Evolutionary conservation across 2,329 filamentous ascomycete genomes (phyloP).

Genomic region (Fusarium dlaminii): DNA sequence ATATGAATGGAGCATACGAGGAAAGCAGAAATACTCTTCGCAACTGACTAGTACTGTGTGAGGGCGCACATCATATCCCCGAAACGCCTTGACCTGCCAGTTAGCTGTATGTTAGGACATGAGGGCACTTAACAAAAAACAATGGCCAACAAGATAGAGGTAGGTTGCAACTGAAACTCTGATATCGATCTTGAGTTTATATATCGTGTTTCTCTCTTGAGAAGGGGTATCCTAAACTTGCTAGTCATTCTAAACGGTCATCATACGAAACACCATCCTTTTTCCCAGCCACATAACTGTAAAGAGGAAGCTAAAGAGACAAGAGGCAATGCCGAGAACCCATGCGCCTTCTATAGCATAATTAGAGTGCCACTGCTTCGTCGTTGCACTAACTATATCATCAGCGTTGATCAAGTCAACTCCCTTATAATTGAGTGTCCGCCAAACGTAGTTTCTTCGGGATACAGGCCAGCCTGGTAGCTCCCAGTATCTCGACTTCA

Average conservation of each 20-base stretch:
- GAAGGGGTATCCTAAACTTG: neutral
- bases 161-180: neutral
- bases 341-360: constrained; percentile 32
- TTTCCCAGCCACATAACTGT: constrained; percentile 26
- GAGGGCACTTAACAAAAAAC: too few species aligned
- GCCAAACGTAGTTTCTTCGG: constrained; percentile 66
- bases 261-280: constrained; percentile 10
- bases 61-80: too few species aligned
- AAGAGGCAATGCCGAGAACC: constrained; percentile 33
- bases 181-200: neutral
- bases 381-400: constrained; percentile 58
- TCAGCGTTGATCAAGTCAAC: constrained; percentile 71
- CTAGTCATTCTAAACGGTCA: neutral
- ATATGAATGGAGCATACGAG: too few species aligned
- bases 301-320: constrained; percentile 23
- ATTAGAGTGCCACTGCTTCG: constrained; percentile 27
- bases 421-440: constrained; percentile 61
- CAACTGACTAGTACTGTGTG: neutral
- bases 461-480: constrained; percentile 67
- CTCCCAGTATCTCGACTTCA: constrained; percentile 70
- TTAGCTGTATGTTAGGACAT: neutral
- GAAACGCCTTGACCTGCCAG: neutral
- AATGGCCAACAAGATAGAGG: too few species aligned
- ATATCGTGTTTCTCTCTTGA: neutral
- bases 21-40: neutral